Evolutionary conservation across 2,329 filamentous ascomycete species (phyloP).

Genomic region (Colletotrichum cordylinicola): DNA sequence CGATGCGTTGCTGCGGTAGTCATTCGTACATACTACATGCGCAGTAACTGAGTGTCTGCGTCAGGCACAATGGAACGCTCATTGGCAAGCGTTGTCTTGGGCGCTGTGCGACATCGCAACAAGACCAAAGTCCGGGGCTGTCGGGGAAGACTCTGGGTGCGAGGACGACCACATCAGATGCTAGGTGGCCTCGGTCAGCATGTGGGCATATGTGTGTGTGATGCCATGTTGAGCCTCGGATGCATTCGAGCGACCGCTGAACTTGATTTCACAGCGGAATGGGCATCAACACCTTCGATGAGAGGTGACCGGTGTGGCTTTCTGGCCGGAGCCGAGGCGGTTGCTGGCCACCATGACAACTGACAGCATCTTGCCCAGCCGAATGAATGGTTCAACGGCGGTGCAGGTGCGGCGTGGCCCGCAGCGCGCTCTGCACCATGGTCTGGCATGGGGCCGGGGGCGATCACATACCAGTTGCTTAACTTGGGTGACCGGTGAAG

Average conservation of each 20-base stretch:
- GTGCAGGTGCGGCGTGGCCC: background rate
- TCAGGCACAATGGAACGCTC: conserved; percentile 6
- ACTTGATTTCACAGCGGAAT: background rate
- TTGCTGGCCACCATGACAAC: background rate
- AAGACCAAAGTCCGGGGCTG: background rate
- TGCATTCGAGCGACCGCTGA: background rate
- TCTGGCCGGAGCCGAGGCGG: background rate
- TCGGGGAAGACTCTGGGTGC: background rate
- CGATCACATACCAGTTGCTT: background rate
- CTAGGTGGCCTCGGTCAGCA: background rate
- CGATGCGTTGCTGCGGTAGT: background rate
- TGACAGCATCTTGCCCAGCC: background rate
- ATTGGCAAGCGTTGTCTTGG: conserved; percentile 10
- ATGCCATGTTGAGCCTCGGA: background rate
- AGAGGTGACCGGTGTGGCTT: background rate
- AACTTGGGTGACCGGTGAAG: conserved; percentile 20
- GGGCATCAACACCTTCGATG: background rate
- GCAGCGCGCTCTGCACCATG: background rate
- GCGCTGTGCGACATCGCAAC: background rate
- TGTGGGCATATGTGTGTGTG: background rate
- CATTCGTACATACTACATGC: background rate
- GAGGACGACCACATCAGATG: background rate
- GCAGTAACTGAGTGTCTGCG: background rate
- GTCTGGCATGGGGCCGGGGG: background rate
- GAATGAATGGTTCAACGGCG: background rate